phyloP scores from a whole-genome alignment of 2,329 filamentous ascomycete genomes.

The Cordyceps cicadae region DNA sequence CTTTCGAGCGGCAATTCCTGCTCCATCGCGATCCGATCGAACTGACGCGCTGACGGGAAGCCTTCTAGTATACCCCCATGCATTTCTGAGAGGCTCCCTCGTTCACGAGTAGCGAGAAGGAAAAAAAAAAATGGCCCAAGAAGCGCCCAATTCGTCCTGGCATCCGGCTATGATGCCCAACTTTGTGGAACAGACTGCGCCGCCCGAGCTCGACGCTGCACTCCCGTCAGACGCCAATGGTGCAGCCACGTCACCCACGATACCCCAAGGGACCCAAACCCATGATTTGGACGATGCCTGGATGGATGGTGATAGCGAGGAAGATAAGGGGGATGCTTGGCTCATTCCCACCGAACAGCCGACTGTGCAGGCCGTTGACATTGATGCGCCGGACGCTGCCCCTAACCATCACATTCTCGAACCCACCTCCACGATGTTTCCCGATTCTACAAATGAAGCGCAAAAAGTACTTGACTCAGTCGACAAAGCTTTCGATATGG shows the following conservation, averaged over 20 bases:
- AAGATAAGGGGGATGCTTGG: constrained; percentile 19
- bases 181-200: constrained; percentile 12
- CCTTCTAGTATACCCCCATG: constrained; percentile 10
- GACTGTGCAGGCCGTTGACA: not conserved
- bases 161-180: constrained; percentile 34
- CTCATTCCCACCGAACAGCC: constrained; percentile 5
- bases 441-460: not conserved
- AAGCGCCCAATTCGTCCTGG: constrained; percentile 29
- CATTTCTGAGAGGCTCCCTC: constrained; percentile 4
- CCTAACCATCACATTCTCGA: not conserved
- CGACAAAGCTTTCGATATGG: not conserved
- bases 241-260: not conserved
- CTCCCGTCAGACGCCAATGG: not conserved
- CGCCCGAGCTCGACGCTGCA: not conserved
- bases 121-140: constrained; percentile 29
- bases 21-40: not conserved
- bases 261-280: constrained; percentile 3
- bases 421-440: too few species aligned
- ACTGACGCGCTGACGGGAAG: not conserved
- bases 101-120: constrained; percentile 16
- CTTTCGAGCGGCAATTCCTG: constrained; percentile 1
- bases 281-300: constrained; percentile 9
- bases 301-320: constrained; percentile 17
- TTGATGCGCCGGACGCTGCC: not conserved
- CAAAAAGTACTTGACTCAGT: not conserved